Evolutionary conservation across 2,329 filamentous ascomycete species (phyloP).

Genomic region (Talaromyces sp.): DNA sequence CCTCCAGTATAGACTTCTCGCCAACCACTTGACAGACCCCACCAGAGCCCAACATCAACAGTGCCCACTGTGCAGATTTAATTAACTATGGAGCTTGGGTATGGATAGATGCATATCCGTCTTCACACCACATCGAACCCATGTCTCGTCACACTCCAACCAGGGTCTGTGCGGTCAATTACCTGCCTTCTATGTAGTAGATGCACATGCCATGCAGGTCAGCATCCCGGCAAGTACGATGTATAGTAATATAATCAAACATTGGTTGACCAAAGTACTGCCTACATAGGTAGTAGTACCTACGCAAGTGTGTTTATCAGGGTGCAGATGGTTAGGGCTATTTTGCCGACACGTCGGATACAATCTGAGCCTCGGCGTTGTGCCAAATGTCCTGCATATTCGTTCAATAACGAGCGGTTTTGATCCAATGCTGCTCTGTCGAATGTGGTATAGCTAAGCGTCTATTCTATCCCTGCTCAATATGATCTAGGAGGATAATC

Average conservation of each 20-base stretch:
- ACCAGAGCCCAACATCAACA: constrained; percentile 4
- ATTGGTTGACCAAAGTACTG: neutral
- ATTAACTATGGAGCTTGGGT: constrained; percentile 1
- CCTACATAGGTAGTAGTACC: neutral
- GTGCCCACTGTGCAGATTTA: too few relatives aligned
- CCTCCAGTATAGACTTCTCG: neutral
- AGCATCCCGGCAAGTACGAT: neutral
- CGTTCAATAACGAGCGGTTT: neutral
- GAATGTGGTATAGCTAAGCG: neutral
- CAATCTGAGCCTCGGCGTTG: neutral
- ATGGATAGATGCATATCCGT: neutral
- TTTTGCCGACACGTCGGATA: neutral
- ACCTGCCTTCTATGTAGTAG: too few relatives aligned
- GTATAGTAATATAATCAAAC: neutral
- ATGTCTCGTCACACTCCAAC: neutral
- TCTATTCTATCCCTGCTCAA: neutral
- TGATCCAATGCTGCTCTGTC: neutral
- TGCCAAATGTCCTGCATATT: neutral
- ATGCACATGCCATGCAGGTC: neutral
- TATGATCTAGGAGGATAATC: neutral
- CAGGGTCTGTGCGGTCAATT: constrained; percentile 4
- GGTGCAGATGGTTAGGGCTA: neutral
- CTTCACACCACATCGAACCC: neutral
- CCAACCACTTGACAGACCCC: neutral
- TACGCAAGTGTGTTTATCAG: neutral